Percentiles rank a stretch among this genome's conserved stretches.
Conservation (phyloP, 192 early-diverging fungal genomes). For the Chytriomyces sp. region DNA sequence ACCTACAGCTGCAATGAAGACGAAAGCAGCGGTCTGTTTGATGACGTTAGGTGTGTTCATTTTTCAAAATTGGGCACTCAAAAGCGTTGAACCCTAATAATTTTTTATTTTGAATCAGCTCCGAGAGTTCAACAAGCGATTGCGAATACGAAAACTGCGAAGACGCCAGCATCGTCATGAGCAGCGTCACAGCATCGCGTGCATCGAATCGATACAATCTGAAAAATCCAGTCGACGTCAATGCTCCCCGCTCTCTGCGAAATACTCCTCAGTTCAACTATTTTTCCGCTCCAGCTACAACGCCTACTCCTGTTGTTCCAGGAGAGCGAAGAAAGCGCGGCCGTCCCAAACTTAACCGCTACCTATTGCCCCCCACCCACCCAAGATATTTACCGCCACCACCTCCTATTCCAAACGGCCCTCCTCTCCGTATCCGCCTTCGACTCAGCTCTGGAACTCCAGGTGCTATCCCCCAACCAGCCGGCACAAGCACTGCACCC, state of each 20-base stretch:
- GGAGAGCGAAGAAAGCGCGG: slow-evolving; percentile 11
- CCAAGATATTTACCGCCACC: slow-evolving; percentile 16
- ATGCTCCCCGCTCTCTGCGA: not conserved
- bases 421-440: not conserved
- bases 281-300: not conserved
- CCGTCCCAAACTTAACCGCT: slow-evolving; percentile 21
- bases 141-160: slow-evolving; percentile 13
- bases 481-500: not conserved
- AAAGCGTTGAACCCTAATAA: not conserved
- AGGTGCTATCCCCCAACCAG: not conserved
- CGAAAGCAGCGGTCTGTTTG: not conserved
- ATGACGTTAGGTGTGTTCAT: not conserved
- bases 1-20: not conserved
- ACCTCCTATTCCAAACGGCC: not conserved
- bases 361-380: slow-evolving; percentile 15
- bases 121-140: not conserved
- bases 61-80: not conserved
- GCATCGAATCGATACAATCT: not conserved
- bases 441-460: not conserved
- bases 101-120: no score
- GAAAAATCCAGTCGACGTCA: not conserved
- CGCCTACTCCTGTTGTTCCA: not conserved
- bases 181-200: not conserved
- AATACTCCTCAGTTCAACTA: not conserved
- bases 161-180: slow-evolving; percentile 2